These are phyloP conservation scores for Poterioochromonas sp. DNA, from an alignment of 352 stramenopile genomes.

Conservation along the genomic window DNA sequence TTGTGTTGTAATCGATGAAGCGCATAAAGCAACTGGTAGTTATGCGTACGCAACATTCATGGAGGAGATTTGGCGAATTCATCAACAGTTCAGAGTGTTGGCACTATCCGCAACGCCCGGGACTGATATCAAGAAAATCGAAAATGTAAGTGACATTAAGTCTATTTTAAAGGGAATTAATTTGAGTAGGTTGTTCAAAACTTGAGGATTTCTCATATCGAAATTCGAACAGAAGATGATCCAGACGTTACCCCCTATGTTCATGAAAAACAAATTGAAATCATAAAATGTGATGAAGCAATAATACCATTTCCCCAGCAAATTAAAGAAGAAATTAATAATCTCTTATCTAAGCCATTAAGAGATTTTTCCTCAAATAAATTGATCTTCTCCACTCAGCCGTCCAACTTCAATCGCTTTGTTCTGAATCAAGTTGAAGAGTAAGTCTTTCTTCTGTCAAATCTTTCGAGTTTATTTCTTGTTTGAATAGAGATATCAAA, in stretches of 20 bases:
- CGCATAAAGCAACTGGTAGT: constrained; percentile 88
- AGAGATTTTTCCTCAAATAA: no score
- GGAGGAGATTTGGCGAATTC: constrained; percentile 51
- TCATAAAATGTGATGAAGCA: neutral
- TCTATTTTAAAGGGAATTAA: constrained; percentile 13
- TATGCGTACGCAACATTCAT: constrained; percentile 93
- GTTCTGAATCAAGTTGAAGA: no score
- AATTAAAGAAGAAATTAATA: no score
- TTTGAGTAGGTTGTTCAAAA: constrained; percentile 88
- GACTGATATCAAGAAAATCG: constrained; percentile 78
- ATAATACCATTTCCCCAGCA: no score
- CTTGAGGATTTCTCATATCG: constrained; percentile 84
- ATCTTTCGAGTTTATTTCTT: no score
- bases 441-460: no score
- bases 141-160: neutral
- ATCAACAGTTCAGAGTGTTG: constrained; percentile 69
- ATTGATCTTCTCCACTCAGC: no score
- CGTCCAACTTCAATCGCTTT: no score
- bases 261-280: constrained; percentile 48
- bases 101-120: constrained; percentile 93
- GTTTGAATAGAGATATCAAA: no score
- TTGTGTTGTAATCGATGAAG: constrained; percentile 94
- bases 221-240: constrained; percentile 86
- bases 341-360: no score
- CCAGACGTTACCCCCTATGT: constrained; percentile 84